phyloP scores from a whole-genome alignment of 2,329 filamentous ascomycete genomes.

The Aschersonia sp. region DNA sequence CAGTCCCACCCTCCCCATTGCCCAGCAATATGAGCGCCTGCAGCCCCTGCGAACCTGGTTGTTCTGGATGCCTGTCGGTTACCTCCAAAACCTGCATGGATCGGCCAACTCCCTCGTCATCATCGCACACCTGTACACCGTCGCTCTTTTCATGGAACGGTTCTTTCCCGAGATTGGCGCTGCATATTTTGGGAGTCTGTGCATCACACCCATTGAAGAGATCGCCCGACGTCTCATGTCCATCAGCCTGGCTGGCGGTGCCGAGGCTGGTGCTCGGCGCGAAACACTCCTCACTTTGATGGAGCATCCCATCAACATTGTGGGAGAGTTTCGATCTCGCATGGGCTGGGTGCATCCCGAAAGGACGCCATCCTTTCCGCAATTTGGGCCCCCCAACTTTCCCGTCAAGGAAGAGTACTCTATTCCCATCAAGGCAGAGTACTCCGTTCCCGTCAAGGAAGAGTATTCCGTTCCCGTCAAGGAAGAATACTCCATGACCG shows the following conservation, averaged over 20 bases:
- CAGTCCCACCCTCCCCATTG: constrained; percentile 51
- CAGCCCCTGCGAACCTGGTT: constrained; percentile 84
- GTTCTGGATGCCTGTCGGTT: constrained; percentile 84
- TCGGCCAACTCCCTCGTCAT: constrained; percentile 70
- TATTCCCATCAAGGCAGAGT: constrained; percentile 22
- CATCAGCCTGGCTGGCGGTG: constrained; percentile 45
- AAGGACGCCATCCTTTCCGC: constrained; percentile 45
- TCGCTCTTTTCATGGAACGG: constrained; percentile 75
- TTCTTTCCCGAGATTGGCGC: constrained; percentile 85
- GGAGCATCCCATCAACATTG: constrained; percentile 58
- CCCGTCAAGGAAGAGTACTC: constrained; percentile 29
- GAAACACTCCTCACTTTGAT: constrained; percentile 49
- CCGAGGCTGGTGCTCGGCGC: constrained; percentile 38
- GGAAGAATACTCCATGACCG: constrained; percentile 25
- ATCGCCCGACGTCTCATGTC: constrained; percentile 64
- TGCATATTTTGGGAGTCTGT: constrained; percentile 72
- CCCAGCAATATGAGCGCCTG: constrained; percentile 80
- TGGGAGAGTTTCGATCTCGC: constrained; percentile 52
- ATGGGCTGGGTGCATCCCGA: constrained; percentile 53
- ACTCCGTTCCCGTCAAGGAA: constrained; percentile 29
- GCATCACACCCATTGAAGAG: constrained; percentile 70
- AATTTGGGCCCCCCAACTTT: constrained; percentile 43
- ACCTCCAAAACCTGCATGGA: constrained; percentile 61
- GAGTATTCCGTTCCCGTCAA: constrained; percentile 29
- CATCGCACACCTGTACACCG: constrained; percentile 82